Base-by-base conservation (phyloP, 176 grass and related monocot species). In the Aechmea fasciata region DNA sequence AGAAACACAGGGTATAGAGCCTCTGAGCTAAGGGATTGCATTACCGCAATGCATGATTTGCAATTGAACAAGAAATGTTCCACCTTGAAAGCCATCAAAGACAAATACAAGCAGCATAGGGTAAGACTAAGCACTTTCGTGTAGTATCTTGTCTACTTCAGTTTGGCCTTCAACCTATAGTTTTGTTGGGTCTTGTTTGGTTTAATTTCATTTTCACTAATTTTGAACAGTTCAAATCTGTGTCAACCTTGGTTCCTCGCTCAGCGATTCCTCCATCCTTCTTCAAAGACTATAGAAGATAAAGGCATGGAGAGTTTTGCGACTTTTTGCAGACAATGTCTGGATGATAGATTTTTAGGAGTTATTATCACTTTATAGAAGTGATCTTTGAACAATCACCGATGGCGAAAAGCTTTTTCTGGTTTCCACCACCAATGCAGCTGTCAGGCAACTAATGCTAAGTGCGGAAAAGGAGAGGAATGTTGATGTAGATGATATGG, bases 1-100 rank as follows among this genome's bases (percentile, higher is more conserved):
- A 18, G 54, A 14, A 69, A 66, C 19, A 87, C 85, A 1, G 81
- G 81, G 19, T 87, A 83, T 64, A 87, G 67, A 48, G 57, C 76
- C 49, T 72, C 52, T 67, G 69, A 87, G 59, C 59, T 87, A 28
- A 57, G 52, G 61, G 71, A 76, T 19, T 67, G 69, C 55, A 70
- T 87, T 69, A 3, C 10, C 49, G 52, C 52, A 22, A 69, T 87
- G 73, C 65, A 83, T 26, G 59, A 83, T 24, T 33, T 87, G 65
- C 73, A 74, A 52, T 52, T 80, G 77, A 48, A 28, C 19, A 87
- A 41, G 67, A 77, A 69, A 6, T 73, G 51, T 14, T 62, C 64
- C 5, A 14, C 64, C 13, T 66, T 77, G 25, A 66, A 23, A 66
- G 64, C 77, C 15, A 53, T 70, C 12, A 67, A 15, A 14, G 65